Base-by-base conservation (phyloP, 2,329 filamentous ascomycete genomes). In the Stemphylium beticola region DNA sequence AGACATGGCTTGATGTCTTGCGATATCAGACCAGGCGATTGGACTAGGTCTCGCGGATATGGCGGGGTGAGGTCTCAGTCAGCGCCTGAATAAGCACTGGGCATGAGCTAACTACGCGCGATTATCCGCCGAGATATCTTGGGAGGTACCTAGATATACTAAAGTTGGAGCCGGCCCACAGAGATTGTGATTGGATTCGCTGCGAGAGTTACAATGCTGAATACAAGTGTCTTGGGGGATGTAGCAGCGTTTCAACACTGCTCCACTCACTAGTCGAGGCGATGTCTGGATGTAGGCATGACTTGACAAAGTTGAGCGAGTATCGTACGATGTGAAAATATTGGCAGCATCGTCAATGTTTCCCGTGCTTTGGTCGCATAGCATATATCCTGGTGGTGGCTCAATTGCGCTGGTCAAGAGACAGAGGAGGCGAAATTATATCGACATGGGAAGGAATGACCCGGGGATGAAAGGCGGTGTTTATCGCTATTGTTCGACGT, bases 51-150 rank as follows among this genome's bases (percentile, higher is more conserved):
- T 36, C 11, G 36, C 10, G 49, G 49, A 20, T n/a, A 39, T 41
- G 40, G 49, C 49, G 49, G 17, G 11, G 10, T 22, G 8, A 17
- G 14, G 14, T 9, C 34, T 57, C 54, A 41, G 40, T 57, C 53
- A 57, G 45, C 54, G 29, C 33, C 15, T 57, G 44, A 53, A 45
- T 57, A 57, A 57, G 54, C 49, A 31, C 44, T 33, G 33, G 41
- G 33, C 45, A 42, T 51, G 24, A 12, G 40, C 29, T 32, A 26
- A 11, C 18, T 48, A 53, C 37, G 37, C 37, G 42, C 20, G 31
- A 31, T 17, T 41, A 41, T 18, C 18, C 14, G 36, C 29, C 43
- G 22, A 37, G 33, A 41, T 10, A 6, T 9, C n/a, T 22, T 17
- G 18, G n/a, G n/a, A 48, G 20, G n/a, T 42, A 18, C 31, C 18